Conservation (phyloP, 257 asterid genomes). For the Datura wrightii region DNA sequence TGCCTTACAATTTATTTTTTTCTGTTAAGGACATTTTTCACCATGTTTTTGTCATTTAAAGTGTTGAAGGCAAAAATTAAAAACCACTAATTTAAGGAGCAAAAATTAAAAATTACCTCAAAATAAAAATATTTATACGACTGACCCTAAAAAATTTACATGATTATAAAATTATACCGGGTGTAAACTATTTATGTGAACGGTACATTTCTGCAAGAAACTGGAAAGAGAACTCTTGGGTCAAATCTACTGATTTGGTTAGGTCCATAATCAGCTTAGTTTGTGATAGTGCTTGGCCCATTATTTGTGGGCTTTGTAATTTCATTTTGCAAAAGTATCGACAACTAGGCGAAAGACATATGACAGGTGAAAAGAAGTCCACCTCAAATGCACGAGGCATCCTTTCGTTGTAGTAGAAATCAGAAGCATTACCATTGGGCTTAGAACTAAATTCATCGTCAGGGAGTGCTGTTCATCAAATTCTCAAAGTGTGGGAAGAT, state of each 20-base stretch:
- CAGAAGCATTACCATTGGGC: neutral
- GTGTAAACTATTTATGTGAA: too few relatives aligned
- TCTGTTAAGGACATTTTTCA: too few relatives aligned
- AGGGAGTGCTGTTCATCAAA: neutral
- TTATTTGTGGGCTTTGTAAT: neutral
- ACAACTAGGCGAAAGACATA: too few relatives aligned
- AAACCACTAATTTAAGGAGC: too few relatives aligned
- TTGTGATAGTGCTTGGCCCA: neutral
- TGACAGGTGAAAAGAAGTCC: neutral
- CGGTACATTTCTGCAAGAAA: too few relatives aligned
- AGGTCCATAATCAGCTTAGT: neutral
- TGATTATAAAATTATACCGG: too few relatives aligned
- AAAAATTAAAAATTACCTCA: too few relatives aligned
- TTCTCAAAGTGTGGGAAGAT: neutral
- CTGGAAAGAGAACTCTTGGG: neutral
- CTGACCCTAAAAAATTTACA: too few relatives aligned
- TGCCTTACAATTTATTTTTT: too few relatives aligned
- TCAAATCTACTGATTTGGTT: neutral
- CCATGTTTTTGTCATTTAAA: too few relatives aligned
- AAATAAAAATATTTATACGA: too few relatives aligned
- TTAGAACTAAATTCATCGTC: neutral
- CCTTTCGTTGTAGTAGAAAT: neutral
- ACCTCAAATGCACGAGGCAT: neutral
- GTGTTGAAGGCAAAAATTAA: too few relatives aligned
- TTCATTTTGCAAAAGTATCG: neutral